phyloP scores from a whole-genome alignment of 169 alveolate genomes.

The Cryptosporidium xiaoi region DNA sequence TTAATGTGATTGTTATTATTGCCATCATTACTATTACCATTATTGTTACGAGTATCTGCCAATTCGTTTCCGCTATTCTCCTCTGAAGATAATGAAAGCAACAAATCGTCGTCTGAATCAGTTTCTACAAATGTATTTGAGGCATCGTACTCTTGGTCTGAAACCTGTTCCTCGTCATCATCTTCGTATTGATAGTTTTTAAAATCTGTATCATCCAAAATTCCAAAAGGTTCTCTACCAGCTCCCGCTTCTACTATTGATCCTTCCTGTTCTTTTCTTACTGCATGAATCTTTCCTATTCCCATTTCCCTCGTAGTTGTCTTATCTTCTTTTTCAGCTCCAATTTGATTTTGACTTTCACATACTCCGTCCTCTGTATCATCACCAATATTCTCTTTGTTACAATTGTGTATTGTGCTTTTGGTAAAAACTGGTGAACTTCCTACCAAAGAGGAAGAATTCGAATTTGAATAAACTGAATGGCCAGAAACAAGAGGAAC shows the following conservation, averaged over 20 bases:
- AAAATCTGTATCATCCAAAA: not conserved
- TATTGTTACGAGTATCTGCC: not conserved
- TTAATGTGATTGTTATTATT: not conserved
- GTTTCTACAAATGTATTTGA: conserved; percentile 1
- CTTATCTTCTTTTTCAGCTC: no score
- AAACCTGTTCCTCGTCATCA: not conserved
- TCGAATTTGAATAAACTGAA: not conserved
- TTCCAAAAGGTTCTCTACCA: not conserved
- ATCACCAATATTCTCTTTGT: no score
- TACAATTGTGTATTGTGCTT: no score
- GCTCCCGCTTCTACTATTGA: not conserved
- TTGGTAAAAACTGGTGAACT: no score
- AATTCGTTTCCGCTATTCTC: not conserved
- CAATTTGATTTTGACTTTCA: no score
- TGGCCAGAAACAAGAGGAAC: conserved; percentile 39
- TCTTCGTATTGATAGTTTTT: not conserved
- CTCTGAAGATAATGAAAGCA: conserved; percentile 13
- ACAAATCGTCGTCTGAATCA: conserved; percentile 27
- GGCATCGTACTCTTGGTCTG: not conserved
- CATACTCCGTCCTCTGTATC: no score
- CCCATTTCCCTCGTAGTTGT: no score
- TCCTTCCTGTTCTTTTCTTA: not conserved
- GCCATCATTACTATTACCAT: not conserved
- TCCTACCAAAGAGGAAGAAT: no score
- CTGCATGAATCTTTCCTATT: not conserved